Evolutionary conservation across 2,329 filamentous ascomycete species (phyloP).

Genomic region (Phymatotrichopsis omnivora): DNA sequence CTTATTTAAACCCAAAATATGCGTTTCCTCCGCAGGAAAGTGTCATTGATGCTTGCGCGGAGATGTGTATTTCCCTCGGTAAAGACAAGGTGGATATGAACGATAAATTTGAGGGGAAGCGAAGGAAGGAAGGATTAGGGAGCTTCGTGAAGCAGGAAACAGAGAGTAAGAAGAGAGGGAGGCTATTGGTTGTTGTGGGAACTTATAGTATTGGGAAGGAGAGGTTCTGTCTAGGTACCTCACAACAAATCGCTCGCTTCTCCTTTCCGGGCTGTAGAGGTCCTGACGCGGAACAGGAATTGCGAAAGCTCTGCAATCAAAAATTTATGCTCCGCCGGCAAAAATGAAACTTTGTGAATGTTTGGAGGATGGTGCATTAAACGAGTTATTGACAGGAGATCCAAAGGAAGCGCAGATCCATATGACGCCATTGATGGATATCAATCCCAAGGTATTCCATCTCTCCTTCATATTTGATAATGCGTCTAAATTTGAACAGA

Average conservation of each 20-base stretch:
- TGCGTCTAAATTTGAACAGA: slow-evolving; percentile 39
- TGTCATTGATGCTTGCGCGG: slow-evolving; percentile 77
- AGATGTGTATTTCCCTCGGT: slow-evolving; percentile 71
- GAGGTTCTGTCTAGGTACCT: slow-evolving; percentile 68
- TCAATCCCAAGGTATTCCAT: slow-evolving; percentile 58
- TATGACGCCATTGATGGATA: slow-evolving; percentile 94
- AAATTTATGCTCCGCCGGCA: slow-evolving; percentile 74
- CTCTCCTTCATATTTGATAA: neutral
- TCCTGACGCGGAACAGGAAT: slow-evolving; percentile 40
- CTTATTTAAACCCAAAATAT: slow-evolving; percentile 91
- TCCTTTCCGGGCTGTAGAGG: neutral
- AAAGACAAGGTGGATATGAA: slow-evolving; percentile 49
- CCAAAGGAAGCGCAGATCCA: slow-evolving; percentile 85
- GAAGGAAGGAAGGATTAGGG: slow-evolving; percentile 43
- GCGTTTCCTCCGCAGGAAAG: slow-evolving; percentile 82
- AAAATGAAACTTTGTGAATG: slow-evolving; percentile 80
- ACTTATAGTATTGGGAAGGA: slow-evolving; percentile 99
- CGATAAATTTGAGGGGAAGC: slow-evolving; percentile 46
- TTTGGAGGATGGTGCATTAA: slow-evolving; percentile 74
- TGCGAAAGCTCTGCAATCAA: slow-evolving; percentile 70
- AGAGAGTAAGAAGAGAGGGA: slow-evolving; percentile 43
- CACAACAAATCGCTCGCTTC: neutral
- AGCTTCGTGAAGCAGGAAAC: slow-evolving; percentile 45
- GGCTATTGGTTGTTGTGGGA: slow-evolving; percentile 82
- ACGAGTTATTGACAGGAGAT: slow-evolving; percentile 64